phyloP scores from a whole-genome alignment of 2,329 filamentous ascomycete species.

The Penicillium sp. region DNA sequence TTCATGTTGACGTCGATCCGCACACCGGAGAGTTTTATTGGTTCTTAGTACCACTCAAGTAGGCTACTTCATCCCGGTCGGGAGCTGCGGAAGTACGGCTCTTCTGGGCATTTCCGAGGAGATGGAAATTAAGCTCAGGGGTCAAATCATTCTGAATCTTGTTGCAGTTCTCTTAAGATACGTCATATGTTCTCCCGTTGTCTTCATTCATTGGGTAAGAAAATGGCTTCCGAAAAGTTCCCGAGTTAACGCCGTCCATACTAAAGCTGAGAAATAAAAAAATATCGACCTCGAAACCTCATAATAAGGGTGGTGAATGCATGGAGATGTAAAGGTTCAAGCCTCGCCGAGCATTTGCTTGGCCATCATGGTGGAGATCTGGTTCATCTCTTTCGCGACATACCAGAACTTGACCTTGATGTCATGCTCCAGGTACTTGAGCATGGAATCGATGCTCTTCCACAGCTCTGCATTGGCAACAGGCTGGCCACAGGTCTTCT shows the following conservation, averaged over 20 bases:
- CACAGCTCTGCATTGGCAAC: constrained; percentile 29
- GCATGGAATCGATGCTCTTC: constrained; percentile 18
- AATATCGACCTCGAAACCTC: neutral
- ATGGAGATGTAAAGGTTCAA: neutral
- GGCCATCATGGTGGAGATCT: neutral
- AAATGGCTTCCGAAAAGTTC: neutral
- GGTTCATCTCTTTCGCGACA: constrained; percentile 1
- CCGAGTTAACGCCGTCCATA: neutral
- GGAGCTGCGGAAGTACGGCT: neutral
- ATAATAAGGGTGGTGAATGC: neutral
- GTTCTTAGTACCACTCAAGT: neutral
- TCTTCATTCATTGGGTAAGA: neutral
- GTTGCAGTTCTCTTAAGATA: neutral
- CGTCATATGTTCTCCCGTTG: neutral
- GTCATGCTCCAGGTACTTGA: constrained; percentile 19
- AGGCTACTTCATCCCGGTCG: neutral
- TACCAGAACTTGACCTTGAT: constrained; percentile 10
- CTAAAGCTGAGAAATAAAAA: neutral
- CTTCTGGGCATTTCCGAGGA: neutral
- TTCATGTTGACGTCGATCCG: constrained; percentile 1
- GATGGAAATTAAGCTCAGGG: neutral
- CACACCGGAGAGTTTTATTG: neutral
- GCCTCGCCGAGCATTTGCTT: neutral
- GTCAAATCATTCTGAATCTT: neutral
- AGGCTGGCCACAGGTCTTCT: constrained; percentile 21